phyloP scores from a whole-genome alignment of 306 rosid genomes.

The Aeschynomene evenia region DNA sequence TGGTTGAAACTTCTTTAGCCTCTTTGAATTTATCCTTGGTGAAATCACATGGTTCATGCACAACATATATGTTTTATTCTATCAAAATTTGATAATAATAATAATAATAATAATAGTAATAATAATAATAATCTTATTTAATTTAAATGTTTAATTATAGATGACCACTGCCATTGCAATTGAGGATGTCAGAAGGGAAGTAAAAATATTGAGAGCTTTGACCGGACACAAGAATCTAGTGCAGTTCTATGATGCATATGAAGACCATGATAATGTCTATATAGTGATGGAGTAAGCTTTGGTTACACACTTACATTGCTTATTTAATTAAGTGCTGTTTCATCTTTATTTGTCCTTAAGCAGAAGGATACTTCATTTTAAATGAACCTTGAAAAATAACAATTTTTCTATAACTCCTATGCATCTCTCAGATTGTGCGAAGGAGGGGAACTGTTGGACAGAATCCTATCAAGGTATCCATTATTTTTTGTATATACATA shows the following conservation, averaged over 20 bases:
- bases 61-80: not conserved
- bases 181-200: slow-evolving; percentile 90
- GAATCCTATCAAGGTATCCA: slow-evolving; percentile 68
- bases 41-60: not conserved
- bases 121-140: slow-evolving; percentile 12
- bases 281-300: slow-evolving; percentile 81
- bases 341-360: not conserved
- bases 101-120: no score
- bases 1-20: not conserved
- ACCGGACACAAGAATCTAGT: slow-evolving; percentile 69
- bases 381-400: not conserved
- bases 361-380: not conserved
- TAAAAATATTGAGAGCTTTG: slow-evolving; percentile 74
- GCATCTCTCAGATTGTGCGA: slow-evolving; percentile 60
- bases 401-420: slow-evolving; percentile 3
- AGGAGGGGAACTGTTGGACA: slow-evolving; percentile 88
- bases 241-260: slow-evolving; percentile 68
- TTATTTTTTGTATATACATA: not conserved
- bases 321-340: slow-evolving; percentile 6
- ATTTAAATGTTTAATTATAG: slow-evolving; percentile 37
- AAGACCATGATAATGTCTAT: slow-evolving; percentile 75
- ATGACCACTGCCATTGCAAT: slow-evolving; percentile 86
- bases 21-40: not conserved
- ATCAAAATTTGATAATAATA: not conserved
- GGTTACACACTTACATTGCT: slow-evolving; percentile 15